Base-by-base conservation (phyloP, 257 asterid species). In the Cruciata laevipes region DNA sequence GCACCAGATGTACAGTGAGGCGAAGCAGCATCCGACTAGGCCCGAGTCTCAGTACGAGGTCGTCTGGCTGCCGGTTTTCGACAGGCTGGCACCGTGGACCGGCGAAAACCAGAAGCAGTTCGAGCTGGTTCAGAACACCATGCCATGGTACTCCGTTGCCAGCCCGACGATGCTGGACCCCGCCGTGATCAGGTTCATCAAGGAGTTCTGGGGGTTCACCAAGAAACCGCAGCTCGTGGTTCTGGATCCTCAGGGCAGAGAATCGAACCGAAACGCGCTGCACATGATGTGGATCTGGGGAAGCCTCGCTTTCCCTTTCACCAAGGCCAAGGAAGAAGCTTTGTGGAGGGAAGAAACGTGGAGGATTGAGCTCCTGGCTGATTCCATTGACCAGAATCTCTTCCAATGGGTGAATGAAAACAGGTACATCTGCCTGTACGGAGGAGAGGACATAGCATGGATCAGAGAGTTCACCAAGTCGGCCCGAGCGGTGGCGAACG, bases 201-300 rank as follows among this genome's bases (percentile, higher is more conserved):
- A 72, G 16, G 91, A 87, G 56, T 75, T 68, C 25, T 89, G 95
- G 85, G 75, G 64, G 0, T 87, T 87, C 77, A 69, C 51, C 12
- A 89, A 87, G 79, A 82, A 75, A 83, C 97, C 97, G 3, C 81
- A 86, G 78, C 91, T 89, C 5, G 90, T 89, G 0, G 98, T 89
- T 10, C 40, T 89, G 65, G 96, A 92, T 72, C 94, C 96, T 6
- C 91, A 82, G n/a, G 98, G 99, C 0, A 85, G 79, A 73, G 86
- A 80, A 30, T 73, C 89, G 1, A 86, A 84, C 55, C 74, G 78
- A 0, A 85, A 93, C 65, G 97, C 99, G 3, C 68, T 90, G 1
- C 95, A 95, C 6, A 85, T 93, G 95, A 85, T 90, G 82, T 90
- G 97, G 96, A 94, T 90, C 57, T 94, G 99, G 99, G 97, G 97